Base-by-base conservation (phyloP, 495 filamentous ascomycete genomes). In the Tuber melanosporum region DNA sequence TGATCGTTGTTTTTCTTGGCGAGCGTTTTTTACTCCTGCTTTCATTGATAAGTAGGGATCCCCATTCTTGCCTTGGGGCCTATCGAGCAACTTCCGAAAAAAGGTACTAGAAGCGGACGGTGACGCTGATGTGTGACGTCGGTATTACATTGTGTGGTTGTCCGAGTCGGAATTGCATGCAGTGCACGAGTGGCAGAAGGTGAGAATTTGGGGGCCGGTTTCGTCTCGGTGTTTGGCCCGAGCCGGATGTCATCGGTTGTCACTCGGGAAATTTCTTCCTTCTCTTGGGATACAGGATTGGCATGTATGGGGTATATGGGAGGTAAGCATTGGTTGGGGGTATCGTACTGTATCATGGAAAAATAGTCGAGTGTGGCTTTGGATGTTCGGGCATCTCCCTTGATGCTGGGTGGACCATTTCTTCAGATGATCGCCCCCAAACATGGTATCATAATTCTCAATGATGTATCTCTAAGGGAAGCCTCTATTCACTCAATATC, bases 401-500 rank as follows among this genome's bases (percentile, higher is more conserved):
- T 41, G 6, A 49, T 20, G 6, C 47, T 22, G 20, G 20, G 6
- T 49, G 47, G 8, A 49, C 10, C 52, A 10, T 26, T 41, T 41
- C 4, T 36, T 32, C 3, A 36, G 36, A 32, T 22, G 12, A 20
- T 26, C 39, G 46, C n/a, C 39, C 39, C 2, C 39, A 22, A 46
- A 26, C 39, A 41, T 5, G 39, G 39, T 32, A 15, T 36, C 15
- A 17, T 66, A 8, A 26, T 17, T 32, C n/a, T 17, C 14, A 15
- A 66, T 66, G 32, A 15, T 19, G 10, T 66, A 32, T 26, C 15
- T 36, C 26, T 36, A 36, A 36, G 22, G 14, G 15, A 66, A 36
- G 0, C 14, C 4, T 66, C 66, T 71, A 72, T 20, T 69, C 70
- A 8, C 71, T 80, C 45, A 83, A 74, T 75, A 86, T 89, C 83